Conservation (phyloP, 192 early-diverging fungal species). For the Backusella circina region DNA sequence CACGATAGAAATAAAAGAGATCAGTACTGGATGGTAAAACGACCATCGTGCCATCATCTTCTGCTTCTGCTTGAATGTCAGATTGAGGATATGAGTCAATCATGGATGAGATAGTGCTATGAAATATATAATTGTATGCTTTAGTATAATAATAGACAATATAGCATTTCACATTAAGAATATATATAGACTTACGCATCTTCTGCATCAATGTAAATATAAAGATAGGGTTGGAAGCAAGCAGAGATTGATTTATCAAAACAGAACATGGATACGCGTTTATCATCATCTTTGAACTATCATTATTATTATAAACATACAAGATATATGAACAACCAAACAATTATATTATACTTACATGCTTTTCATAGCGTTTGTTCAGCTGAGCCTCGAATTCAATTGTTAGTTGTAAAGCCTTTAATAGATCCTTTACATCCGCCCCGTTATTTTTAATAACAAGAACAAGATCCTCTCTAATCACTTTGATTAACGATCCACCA, state of each 20-base stretch:
- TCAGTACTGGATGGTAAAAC: constrained; percentile 90
- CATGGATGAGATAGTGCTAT: constrained; percentile 58
- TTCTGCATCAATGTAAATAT: constrained; percentile 84
- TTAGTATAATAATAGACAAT: background rate
- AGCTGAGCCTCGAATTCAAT: constrained; percentile 91
- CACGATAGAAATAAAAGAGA: constrained; percentile 87
- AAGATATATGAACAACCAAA: too few relatives aligned
- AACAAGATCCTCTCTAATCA: constrained; percentile 58
- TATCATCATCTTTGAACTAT: constrained; percentile 12
- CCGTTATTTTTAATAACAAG: constrained; percentile 48
- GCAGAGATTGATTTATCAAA: constrained; percentile 80
- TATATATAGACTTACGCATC: constrained; percentile 61
- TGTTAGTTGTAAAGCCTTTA: constrained; percentile 76
- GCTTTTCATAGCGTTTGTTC: constrained; percentile 61
- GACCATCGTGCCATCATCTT: constrained; percentile 52
- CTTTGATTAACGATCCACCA: background rate
- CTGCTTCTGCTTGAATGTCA: constrained; percentile 40
- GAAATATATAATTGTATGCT: constrained; percentile 5
- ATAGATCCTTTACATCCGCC: constrained; percentile 64
- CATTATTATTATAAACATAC: background rate
- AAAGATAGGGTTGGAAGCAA: constrained; percentile 86
- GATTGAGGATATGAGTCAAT: constrained; percentile 48
- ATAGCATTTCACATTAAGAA: background rate
- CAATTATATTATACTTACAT: constrained; percentile 43
- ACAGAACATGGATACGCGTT: constrained; percentile 29